A percentile compares a stretch with the other conserved stretches of the same genome.
These are phyloP conservation scores for Vitellaria paradoxa DNA, from an alignment of 179 eudicot species.

Conservation along the genomic window DNA sequence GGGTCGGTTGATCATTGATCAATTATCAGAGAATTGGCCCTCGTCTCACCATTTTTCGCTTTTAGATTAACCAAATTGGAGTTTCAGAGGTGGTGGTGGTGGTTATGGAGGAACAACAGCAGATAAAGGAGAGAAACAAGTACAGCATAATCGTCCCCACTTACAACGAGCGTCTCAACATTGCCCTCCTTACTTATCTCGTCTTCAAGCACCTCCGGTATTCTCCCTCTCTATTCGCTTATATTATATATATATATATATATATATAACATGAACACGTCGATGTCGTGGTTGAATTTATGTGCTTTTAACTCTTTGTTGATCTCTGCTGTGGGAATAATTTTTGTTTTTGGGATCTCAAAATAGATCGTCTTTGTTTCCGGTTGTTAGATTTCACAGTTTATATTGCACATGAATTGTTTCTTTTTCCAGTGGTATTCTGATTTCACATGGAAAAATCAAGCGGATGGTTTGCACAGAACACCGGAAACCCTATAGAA, in stretches of 20 bases:
- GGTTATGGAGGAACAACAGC: conserved; percentile 24
- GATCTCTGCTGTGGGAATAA: background rate
- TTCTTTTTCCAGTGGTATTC: background rate
- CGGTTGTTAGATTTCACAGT: background rate
- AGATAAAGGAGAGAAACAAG: conserved; percentile 29
- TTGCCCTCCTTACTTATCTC: conserved; percentile 58
- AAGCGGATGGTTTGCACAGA: background rate
- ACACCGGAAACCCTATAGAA: background rate
- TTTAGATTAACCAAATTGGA: background rate
- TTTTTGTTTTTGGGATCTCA: conserved; percentile 9
- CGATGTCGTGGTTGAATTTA: background rate
- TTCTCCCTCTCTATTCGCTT: conserved; percentile 9
- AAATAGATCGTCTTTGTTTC: background rate
- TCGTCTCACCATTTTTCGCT: background rate
- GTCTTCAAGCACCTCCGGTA: conserved; percentile 65
- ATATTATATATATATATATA: too few species aligned
- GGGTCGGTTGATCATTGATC: too few species aligned
- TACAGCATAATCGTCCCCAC: conserved; percentile 65
- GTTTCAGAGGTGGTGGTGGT: background rate
- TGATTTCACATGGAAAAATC: background rate
- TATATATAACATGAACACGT: background rate
- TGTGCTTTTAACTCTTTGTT: background rate
- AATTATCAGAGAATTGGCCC: background rate
- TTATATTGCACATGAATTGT: background rate
- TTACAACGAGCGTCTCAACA: conserved; percentile 71